These are phyloP conservation scores for Eucalyptus regnans DNA, from an alignment of 345 rosid species.

Conservation along the genomic window DNA sequence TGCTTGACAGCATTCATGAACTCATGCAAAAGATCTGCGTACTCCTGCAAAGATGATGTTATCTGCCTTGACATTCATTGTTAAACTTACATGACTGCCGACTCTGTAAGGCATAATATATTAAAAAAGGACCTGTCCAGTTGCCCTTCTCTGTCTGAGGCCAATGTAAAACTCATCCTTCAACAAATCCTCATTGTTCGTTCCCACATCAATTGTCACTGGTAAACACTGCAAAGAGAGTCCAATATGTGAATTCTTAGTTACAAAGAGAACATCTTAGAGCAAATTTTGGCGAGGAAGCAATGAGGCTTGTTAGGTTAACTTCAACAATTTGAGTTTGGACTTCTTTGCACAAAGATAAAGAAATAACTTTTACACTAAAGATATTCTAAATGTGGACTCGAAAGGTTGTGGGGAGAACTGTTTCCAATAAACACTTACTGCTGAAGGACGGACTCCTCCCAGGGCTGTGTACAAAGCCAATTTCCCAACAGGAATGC, in stretches of 20 bases:
- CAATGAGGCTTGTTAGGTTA: not conserved
- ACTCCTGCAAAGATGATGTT: conserved; percentile 36
- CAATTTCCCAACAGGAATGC: conserved; percentile 86
- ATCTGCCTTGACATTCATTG: not conserved
- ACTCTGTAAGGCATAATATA: not conserved
- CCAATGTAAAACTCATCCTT: conserved; percentile 84
- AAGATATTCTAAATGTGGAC: not conserved
- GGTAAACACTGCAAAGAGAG: conserved; percentile 55
- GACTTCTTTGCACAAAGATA: not conserved
- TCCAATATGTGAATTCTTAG: not conserved
- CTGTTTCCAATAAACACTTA: conserved; percentile 3
- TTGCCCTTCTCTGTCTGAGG: conserved; percentile 60
- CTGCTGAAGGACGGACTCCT: conserved; percentile 84
- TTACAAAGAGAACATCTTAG: not conserved
- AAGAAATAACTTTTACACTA: not conserved
- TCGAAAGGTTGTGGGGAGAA: not conserved
- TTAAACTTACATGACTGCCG: not conserved
- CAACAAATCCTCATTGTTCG: conserved; percentile 70
- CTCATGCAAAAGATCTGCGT: conserved; percentile 58
- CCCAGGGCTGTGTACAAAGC: conserved; percentile 82
- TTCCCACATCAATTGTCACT: conserved; percentile 78
- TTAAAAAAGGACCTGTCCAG: conserved; percentile 40
- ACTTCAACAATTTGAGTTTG: not conserved
- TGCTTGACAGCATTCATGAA: conserved; percentile 90
- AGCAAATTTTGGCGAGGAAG: not conserved